Conservation (phyloP, 2,329 filamentous ascomycete species). For the Aureobasidium musti region DNA sequence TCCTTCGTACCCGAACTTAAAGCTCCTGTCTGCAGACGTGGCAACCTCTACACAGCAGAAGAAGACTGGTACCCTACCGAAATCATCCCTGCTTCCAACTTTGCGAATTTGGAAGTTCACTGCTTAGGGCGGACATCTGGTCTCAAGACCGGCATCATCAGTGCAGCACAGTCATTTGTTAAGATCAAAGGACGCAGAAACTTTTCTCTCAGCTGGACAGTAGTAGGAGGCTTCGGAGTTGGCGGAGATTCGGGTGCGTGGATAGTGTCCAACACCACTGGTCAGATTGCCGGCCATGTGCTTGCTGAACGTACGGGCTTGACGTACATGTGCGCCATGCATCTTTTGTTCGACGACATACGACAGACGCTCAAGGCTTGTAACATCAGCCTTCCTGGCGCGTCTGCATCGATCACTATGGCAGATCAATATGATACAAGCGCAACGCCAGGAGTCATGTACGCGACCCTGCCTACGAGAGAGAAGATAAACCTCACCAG, state of each 20-base stretch:
- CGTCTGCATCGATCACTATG: not conserved
- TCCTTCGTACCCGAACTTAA: constrained; percentile 40
- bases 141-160: constrained; percentile 74
- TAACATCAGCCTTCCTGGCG: constrained; percentile 18
- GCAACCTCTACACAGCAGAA: constrained; percentile 34
- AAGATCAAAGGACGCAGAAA: constrained; percentile 83
- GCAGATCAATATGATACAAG: not conserved
- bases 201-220: constrained; percentile 71
- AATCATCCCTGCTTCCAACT: constrained; percentile 58
- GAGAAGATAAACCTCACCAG: not conserved
- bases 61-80: constrained; percentile 47
- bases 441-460: not conserved
- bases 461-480: not conserved
- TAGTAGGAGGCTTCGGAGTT: constrained; percentile 64
- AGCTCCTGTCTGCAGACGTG: constrained; percentile 34
- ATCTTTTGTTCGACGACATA: constrained; percentile 83
- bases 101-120: constrained; percentile 78
- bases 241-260: constrained; percentile 93
- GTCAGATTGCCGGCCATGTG: constrained; percentile 83
- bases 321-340: constrained; percentile 95
- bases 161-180: constrained; percentile 76
- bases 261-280: constrained; percentile 79
- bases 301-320: constrained; percentile 73
- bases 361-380: constrained; percentile 70
- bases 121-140: constrained; percentile 88